Conservation (phyloP, 257 asterid species). For the Anisodus acutangulus region DNA sequence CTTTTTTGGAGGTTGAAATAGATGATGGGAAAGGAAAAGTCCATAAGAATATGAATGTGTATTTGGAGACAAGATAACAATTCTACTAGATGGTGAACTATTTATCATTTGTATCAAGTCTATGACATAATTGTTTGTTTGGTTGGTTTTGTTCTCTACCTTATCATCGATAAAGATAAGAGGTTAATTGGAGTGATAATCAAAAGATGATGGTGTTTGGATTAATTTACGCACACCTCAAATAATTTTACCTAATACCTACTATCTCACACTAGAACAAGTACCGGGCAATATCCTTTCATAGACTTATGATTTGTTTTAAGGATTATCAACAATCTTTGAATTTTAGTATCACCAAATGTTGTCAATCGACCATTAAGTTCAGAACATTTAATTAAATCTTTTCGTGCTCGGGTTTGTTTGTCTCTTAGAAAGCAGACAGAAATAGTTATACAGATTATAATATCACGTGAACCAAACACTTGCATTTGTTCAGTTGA, state of each 20-base stretch:
- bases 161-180: neutral
- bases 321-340: neutral
- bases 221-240: too few species aligned
- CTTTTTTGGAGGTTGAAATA: neutral
- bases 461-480: too few species aligned
- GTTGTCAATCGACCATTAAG: neutral
- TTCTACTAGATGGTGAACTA: too few species aligned
- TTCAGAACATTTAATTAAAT: neutral
- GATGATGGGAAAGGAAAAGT: neutral
- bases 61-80: neutral
- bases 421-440: neutral
- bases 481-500: too few species aligned
- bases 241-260: too few species aligned
- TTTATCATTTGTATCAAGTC: too few species aligned
- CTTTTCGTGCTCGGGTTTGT: neutral
- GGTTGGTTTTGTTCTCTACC: too few species aligned
- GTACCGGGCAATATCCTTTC: too few species aligned
- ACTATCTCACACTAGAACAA: too few species aligned
- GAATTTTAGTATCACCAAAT: neutral
- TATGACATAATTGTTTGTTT: too few species aligned
- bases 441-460: too few species aligned
- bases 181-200: neutral
- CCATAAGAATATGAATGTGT: neutral
- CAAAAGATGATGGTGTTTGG: neutral
- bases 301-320: neutral